phyloP scores from a whole-genome alignment of 495 filamentous ascomycete genomes.

The Letharia columbiana region DNA sequence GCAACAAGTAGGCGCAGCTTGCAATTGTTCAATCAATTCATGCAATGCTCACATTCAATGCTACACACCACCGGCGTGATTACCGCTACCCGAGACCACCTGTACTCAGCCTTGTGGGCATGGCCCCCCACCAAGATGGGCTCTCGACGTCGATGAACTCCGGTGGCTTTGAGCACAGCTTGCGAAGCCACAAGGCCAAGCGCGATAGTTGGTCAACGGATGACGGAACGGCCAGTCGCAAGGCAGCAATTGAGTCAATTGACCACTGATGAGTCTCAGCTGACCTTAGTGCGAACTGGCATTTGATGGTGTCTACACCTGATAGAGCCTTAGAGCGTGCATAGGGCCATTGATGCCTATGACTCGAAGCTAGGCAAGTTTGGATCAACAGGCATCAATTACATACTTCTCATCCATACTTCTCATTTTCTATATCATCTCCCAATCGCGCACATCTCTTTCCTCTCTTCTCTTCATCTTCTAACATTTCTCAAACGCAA shows the following conservation, averaged over 20 bases:
- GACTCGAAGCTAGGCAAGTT: conserved; percentile 18
- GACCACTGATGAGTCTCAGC: conserved; percentile 4
- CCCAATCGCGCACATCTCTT: not conserved
- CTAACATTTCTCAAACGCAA: not conserved
- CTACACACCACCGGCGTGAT: not conserved
- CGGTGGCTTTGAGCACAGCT: not conserved
- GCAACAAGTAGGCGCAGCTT: not conserved
- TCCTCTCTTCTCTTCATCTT: not conserved
- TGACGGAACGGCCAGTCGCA: conserved; percentile 9
- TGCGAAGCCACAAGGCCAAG: not conserved
- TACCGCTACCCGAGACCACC: not conserved
- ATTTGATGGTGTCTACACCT: no score
- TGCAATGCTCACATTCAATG: not conserved
- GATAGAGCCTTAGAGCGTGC: no score
- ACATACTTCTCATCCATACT: not conserved
- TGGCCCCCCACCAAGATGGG: not conserved
- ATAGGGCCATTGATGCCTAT: conserved; percentile 18
- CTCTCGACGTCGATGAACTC: not conserved
- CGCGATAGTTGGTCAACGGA: not conserved
- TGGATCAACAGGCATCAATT: not conserved
- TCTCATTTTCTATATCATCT: not conserved
- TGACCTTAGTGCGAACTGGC: not conserved
- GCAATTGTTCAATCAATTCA: not conserved
- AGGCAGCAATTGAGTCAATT: conserved; percentile 17
- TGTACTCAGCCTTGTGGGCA: not conserved